Evolutionary conservation across 805 yeast species (phyloP).

Genomic region (Myxozyma nipponensis): DNA sequence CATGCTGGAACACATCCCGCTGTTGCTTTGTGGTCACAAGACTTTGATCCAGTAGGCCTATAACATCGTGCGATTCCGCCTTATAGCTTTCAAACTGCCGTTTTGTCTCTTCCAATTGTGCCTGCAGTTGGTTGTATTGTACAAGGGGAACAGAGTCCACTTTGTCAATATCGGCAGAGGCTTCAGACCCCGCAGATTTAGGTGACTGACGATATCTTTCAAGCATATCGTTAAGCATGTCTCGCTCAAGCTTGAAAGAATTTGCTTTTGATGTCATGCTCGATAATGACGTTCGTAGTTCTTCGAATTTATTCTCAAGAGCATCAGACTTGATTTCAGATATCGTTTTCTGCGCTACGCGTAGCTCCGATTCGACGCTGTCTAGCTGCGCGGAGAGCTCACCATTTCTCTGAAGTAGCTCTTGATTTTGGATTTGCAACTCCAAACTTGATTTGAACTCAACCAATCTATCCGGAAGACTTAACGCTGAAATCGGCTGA

Average conservation of each 20-base stretch:
- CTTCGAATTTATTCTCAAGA: slow-evolving; percentile 36
- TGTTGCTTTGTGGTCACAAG: slow-evolving; percentile 38
- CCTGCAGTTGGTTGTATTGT: neutral
- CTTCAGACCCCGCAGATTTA: neutral
- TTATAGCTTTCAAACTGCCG: slow-evolving; percentile 27
- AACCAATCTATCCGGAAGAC: slow-evolving; percentile 67
- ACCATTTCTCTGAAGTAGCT: slow-evolving; percentile 63
- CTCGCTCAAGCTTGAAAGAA: slow-evolving; percentile 62
- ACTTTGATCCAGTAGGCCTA: slow-evolving; percentile 50
- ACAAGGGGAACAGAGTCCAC: slow-evolving; percentile 1
- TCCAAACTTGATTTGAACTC: slow-evolving; percentile 64
- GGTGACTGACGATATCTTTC: too few species aligned
- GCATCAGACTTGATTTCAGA: slow-evolving; percentile 37
- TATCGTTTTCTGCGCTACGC: slow-evolving; percentile 27
- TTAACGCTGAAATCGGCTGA: neutral
- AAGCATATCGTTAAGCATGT: slow-evolving; percentile 49
- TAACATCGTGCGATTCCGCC: slow-evolving; percentile 44
- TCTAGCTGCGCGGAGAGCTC: slow-evolving; percentile 71
- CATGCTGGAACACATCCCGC: slow-evolving; percentile 48
- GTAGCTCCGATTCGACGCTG: slow-evolving; percentile 45
- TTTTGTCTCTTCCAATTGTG: neutral
- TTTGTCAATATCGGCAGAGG: neutral
- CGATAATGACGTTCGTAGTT: slow-evolving; percentile 38
- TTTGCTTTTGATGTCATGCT: slow-evolving; percentile 50
- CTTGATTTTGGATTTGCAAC: slow-evolving; percentile 68